Evolutionary conservation across 805 yeast genomes (phyloP), one percentile per base, ranked within the genome.

Genomic region (Lachancea sp.): DNA sequence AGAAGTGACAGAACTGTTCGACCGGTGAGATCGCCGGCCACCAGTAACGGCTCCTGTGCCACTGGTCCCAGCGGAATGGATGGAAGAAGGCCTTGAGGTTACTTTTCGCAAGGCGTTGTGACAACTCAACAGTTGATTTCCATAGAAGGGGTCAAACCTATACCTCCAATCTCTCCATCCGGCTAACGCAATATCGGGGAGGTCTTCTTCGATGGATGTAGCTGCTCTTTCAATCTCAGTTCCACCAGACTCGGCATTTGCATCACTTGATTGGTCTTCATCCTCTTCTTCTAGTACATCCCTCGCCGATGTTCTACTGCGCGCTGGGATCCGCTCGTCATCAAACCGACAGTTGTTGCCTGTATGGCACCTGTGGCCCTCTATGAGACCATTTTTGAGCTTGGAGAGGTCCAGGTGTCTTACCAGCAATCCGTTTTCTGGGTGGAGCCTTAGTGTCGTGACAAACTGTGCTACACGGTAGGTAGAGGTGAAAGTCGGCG

Each of bases 141-240:
- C 68, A 54, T 80, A 81, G 25, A 83, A 58, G 1, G 90, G 85
- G 60, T 82, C 88, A 38, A 73, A 74, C 46, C 85, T 72, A 52
- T 72, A 80, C 53, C 85, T 82, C 95, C 95, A 87, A 58, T 87
- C 96, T 56, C 96, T 71, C 96, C 96, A 87, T 8, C 90, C 82
- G 0, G 95, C 95, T 37, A 74, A 61, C 2, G 79, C 72, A 30
- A 54, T 20, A 15, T 52, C 56, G 8, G 46, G 46, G 7, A 39
- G 38, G n/a, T 36, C 46, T n/a, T 35, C 40, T 17, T 35, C 46
- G 5, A 35, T 29, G 3, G 34, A 25, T 16, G 32, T 19, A 6
- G 24, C 15, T 3, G 30, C 36, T 13, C 42, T 21, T 17, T 34
- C 42, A 8, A 22, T 5, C 6, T 16, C 32, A 4, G 36, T 15